Conservation (phyloP, 1,284 basidiomycete genomes). For the Trichosporon faecale region DNA sequence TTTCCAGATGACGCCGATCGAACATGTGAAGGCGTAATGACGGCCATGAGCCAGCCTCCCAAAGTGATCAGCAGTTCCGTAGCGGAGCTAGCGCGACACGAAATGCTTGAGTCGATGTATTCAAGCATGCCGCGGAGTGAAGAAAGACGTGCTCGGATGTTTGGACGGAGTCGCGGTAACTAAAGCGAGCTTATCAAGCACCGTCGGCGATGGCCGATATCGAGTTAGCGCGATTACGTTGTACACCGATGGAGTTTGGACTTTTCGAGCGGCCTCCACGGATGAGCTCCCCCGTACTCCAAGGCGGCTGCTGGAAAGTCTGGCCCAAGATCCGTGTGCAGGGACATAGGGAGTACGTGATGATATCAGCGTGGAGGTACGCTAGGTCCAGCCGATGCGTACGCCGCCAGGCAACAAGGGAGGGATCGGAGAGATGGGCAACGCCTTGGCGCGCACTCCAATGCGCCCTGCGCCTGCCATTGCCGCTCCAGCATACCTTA, state of each 20-base stretch:
- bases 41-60: not conserved
- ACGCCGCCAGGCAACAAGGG: not conserved
- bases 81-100: not conserved
- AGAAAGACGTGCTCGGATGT: not conserved
- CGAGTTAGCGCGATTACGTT: constrained; percentile 8
- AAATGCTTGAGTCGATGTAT: not conserved
- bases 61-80: not conserved
- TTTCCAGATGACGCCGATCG: not conserved
- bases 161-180: not conserved
- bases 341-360: not conserved
- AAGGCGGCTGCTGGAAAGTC: not conserved
- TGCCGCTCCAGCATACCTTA: not conserved
- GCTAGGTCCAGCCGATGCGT: not conserved
- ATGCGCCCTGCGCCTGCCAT: not conserved
- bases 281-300: not conserved
- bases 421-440: not conserved
- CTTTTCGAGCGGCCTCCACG: not conserved
- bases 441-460: not conserved
- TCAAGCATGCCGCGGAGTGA: not conserved
- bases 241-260: not conserved
- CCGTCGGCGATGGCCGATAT: constrained; percentile 3
- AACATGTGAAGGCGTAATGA: not conserved
- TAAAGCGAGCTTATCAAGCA: not conserved
- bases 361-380: not conserved
- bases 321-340: not conserved